Percentiles rank a stretch among this genome's conserved stretches.
Evolutionary conservation across 768 basidiomycete genomes (phyloP).

Genomic region (Tubosaeta brunneosetosa): DNA sequence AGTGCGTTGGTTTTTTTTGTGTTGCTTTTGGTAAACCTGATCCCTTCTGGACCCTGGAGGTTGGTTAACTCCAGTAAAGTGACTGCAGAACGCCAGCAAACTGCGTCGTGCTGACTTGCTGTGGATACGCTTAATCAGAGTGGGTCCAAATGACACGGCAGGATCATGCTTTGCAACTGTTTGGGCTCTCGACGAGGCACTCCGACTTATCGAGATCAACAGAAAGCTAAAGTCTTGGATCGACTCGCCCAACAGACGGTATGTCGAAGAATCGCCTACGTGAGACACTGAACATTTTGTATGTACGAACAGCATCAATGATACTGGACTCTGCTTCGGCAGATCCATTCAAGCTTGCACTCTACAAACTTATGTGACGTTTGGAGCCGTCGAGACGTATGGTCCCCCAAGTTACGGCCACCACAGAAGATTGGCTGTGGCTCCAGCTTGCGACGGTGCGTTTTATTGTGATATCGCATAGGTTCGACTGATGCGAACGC

Average conservation of each 20-base stretch:
- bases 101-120: neutral
- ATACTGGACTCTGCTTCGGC: conserved; percentile 84
- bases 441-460: conserved; percentile 83
- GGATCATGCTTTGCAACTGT: no score
- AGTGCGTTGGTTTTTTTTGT: neutral
- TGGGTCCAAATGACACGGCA: conserved; percentile 17
- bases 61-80: neutral
- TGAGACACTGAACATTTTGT: neutral
- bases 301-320: conserved; percentile 52
- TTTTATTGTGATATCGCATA: neutral
- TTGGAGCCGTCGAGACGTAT: conserved; percentile 78
- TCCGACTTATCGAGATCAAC: conserved; percentile 63
- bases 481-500: conserved; percentile 1
- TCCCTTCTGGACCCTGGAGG: neutral
- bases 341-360: conserved; percentile 93
- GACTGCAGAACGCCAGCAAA: neutral
- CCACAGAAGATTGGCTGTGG: conserved; percentile 99
- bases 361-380: conserved; percentile 94
- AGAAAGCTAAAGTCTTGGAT: conserved; percentile 81
- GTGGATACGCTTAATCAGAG: neutral
- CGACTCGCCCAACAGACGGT: conserved; percentile 76
- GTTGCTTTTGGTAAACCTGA: neutral
- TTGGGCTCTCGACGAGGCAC: conserved; percentile 65
- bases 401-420: conserved; percentile 79
- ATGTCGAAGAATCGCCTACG: conserved; percentile 15